Evolutionary conservation across 768 basidiomycete species (phyloP).

Genomic region (Wakefieldia striispora): DNA sequence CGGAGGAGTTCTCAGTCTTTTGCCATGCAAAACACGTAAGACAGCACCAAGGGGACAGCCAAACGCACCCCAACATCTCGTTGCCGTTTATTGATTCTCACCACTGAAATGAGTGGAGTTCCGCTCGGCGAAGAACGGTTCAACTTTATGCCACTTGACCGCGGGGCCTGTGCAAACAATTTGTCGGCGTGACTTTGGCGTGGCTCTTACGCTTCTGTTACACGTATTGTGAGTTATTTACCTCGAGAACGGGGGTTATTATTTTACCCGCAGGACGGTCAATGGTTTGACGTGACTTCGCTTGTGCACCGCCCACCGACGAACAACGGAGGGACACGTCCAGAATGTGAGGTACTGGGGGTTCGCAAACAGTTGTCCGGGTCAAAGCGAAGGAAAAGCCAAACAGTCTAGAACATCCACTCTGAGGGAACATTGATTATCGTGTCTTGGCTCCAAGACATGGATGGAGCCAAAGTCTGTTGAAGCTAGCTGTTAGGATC

Average conservation of each 20-base stretch:
- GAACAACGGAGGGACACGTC: no score
- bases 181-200: not conserved
- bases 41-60: conserved; percentile 3
- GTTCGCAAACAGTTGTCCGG: not conserved
- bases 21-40: conserved; percentile 1
- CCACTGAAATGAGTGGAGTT: not conserved
- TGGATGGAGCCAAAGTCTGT: not conserved
- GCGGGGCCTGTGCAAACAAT: not conserved
- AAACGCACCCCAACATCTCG: conserved; percentile 3
- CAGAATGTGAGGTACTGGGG: no score
- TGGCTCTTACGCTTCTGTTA: not conserved
- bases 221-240: not conserved
- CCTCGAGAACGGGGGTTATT: conserved; percentile 1
- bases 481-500: no score
- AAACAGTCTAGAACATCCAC: conserved; percentile 2
- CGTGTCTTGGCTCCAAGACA: no score
- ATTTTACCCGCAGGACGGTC: conserved; percentile 1
- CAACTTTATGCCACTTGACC: not conserved
- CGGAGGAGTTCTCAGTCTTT: not conserved
- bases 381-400: conserved; percentile 6
- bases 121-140: conserved; percentile 8
- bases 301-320: not conserved
- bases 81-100: conserved; percentile 3
- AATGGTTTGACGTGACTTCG: no score
- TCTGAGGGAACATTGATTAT: no score